Conservation (phyloP, 495 filamentous ascomycete species). For the Annulohypoxylon stygium region DNA sequence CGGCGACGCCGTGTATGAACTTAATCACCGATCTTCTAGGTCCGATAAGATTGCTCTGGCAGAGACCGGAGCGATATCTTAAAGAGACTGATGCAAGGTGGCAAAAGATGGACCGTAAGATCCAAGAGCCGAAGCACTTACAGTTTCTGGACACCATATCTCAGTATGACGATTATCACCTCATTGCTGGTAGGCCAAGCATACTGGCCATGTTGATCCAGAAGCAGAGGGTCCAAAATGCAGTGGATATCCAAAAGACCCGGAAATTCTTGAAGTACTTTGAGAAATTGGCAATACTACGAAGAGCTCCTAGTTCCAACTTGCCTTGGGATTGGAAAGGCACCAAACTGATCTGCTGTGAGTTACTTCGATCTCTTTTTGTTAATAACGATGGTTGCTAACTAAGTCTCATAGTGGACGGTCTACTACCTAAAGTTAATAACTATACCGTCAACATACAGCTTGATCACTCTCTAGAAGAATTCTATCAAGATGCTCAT, state of each 20-base stretch:
- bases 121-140: slow-evolving; percentile 4
- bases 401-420: slow-evolving; percentile 37
- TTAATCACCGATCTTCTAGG: slow-evolving; percentile 42
- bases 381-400: background rate
- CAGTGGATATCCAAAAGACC: slow-evolving; percentile 30
- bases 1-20: slow-evolving; percentile 48
- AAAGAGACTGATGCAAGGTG: background rate
- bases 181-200: slow-evolving; percentile 38
- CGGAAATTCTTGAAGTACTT: slow-evolving; percentile 41
- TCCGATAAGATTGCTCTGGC: slow-evolving; percentile 42
- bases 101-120: background rate
- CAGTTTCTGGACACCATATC: slow-evolving; percentile 15
- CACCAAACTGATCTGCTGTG: slow-evolving; percentile 21
- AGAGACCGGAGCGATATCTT: slow-evolving; percentile 24
- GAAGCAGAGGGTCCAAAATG: background rate
- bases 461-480: slow-evolving; percentile 14
- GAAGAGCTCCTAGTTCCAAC: slow-evolving; percentile 45
- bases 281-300: slow-evolving; percentile 45
- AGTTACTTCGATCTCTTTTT: background rate
- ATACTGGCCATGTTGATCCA: slow-evolving; percentile 32
- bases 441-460: slow-evolving; percentile 47
- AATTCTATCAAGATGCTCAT: slow-evolving; percentile 39
- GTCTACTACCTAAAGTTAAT: slow-evolving; percentile 42
- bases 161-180: slow-evolving; percentile 24
- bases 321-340: slow-evolving; percentile 38